phyloP scores from a whole-genome alignment of 2,329 filamentous ascomycete genomes.

The Metarhizium guizhouense region DNA sequence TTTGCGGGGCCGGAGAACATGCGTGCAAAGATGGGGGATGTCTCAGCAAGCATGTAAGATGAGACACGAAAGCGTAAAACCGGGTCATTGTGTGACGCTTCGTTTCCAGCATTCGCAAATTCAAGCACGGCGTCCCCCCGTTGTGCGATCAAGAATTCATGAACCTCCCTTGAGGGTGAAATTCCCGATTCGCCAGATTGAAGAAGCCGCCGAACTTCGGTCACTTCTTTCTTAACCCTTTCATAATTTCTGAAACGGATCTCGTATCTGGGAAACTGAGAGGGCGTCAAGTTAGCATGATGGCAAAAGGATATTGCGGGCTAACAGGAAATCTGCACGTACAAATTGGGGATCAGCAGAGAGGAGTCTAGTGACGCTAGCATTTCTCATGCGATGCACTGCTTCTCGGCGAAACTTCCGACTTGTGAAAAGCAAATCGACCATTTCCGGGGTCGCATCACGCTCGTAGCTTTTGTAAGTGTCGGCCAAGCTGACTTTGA shows the following conservation, averaged over 20 bases:
- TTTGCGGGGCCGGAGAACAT: conserved; percentile 30
- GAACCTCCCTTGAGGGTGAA: conserved; percentile 26
- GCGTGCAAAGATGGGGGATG: conserved; percentile 41
- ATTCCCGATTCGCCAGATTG: conserved; percentile 31
- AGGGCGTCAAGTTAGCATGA: background rate
- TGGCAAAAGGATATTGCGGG: background rate
- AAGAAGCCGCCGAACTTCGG: conserved; percentile 29
- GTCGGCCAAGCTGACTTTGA: conserved; percentile 30
- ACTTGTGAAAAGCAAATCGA: conserved; percentile 33
- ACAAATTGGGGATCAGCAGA: conserved; percentile 36
- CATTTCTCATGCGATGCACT: conserved; percentile 37
- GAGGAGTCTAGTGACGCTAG: conserved; percentile 31
- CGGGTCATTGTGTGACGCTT: conserved; percentile 23
- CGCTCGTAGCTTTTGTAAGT: conserved; percentile 38
- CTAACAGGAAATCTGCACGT: conserved; percentile 8
- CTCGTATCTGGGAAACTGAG: conserved; percentile 34
- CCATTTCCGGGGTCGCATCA: conserved; percentile 31
- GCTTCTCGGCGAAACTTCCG: conserved; percentile 31
- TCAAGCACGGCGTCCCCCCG: conserved; percentile 42
- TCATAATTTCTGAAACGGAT: conserved; percentile 40
- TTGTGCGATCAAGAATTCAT: conserved; percentile 33
- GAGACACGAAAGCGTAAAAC: conserved; percentile 42
- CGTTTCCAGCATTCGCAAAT: conserved; percentile 34
- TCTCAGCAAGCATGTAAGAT: conserved; percentile 39
- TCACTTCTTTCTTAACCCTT: conserved; percentile 31